phyloP scores from a whole-genome alignment of 371 early-diverging fungal genomes.

The Batrachochytrium dendrobatidis region DNA sequence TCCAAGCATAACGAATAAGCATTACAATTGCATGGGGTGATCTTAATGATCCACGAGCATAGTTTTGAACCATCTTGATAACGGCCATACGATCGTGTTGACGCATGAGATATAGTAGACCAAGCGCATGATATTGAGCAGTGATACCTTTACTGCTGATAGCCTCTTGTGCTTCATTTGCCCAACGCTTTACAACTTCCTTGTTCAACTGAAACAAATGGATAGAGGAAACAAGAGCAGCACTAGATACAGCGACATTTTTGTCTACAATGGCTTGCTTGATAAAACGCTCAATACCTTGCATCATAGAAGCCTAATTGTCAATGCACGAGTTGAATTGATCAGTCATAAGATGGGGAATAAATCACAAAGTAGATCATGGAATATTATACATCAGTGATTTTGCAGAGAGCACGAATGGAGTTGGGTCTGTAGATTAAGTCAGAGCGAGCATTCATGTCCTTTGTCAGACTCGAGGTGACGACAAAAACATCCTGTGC shows the following conservation, averaged over 20 bases:
- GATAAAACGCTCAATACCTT: constrained; percentile 89
- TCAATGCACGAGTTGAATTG: not conserved
- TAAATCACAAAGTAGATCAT: not conserved
- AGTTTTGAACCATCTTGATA: constrained; percentile 87
- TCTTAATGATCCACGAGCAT: constrained; percentile 60
- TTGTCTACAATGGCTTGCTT: constrained; percentile 97
- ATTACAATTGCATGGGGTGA: constrained; percentile 86
- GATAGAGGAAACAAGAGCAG: constrained; percentile 87
- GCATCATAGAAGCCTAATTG: constrained; percentile 79
- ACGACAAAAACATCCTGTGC: constrained; percentile 97
- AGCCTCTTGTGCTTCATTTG: constrained; percentile 84
- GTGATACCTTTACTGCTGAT: constrained; percentile 71
- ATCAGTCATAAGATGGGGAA: constrained; percentile 4
- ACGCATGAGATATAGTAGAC: constrained; percentile 85
- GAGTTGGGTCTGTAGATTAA: constrained; percentile 89
- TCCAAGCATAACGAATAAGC: constrained; percentile 86
- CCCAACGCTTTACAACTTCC: constrained; percentile 83
- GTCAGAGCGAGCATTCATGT: constrained; percentile 83
- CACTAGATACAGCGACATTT: constrained; percentile 79
- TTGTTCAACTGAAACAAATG: constrained; percentile 76
- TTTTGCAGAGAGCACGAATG: constrained; percentile 89
- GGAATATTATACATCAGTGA: constrained; percentile 72
- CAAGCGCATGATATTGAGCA: constrained; percentile 95
- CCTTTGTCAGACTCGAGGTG: constrained; percentile 90
- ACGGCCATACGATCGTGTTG: constrained; percentile 97